Evolutionary conservation across 805 yeast species (phyloP).

Genomic region (Candida anglica): DNA sequence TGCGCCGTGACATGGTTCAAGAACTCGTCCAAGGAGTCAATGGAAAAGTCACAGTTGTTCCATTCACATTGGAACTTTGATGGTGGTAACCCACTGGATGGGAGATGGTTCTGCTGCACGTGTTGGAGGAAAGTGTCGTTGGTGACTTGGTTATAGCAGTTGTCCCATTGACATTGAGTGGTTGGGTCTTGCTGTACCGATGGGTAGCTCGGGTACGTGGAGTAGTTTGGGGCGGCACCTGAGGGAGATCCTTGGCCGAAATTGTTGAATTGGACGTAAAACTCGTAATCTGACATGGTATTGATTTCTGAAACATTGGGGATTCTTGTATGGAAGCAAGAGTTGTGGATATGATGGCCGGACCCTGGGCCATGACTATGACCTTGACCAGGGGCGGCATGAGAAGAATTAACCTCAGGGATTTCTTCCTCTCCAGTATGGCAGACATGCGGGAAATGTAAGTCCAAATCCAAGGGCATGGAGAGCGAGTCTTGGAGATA

Average conservation of each 20-base stretch:
- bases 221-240: neutral
- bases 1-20: conserved; percentile 49
- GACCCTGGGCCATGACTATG: neutral
- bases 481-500: neutral
- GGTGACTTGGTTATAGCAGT: conserved; percentile 45
- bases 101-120: conserved; percentile 8
- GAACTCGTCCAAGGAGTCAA: conserved; percentile 49
- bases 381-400: neutral
- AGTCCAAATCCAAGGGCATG: neutral
- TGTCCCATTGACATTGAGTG: conserved; percentile 63
- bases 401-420: neutral
- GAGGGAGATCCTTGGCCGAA: conserved; percentile 13
- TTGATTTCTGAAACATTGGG: conserved; percentile 17
- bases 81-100: neutral
- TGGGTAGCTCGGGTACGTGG: too few species aligned
- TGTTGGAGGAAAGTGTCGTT: conserved; percentile 29
- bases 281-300: conserved; percentile 31
- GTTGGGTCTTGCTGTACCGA: neutral
- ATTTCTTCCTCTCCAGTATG: conserved; percentile 15
- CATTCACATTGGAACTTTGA: conserved; percentile 63
- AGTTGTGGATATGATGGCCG: conserved; percentile 31
- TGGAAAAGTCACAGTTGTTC: conserved; percentile 62
- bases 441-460: conserved; percentile 39
- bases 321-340: conserved; percentile 42
- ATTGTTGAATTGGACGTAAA: conserved; percentile 32